Evolutionary conservation across 192 early-diverging fungal species (phyloP).

Genomic region (Pilobolus umbonatus): DNA sequence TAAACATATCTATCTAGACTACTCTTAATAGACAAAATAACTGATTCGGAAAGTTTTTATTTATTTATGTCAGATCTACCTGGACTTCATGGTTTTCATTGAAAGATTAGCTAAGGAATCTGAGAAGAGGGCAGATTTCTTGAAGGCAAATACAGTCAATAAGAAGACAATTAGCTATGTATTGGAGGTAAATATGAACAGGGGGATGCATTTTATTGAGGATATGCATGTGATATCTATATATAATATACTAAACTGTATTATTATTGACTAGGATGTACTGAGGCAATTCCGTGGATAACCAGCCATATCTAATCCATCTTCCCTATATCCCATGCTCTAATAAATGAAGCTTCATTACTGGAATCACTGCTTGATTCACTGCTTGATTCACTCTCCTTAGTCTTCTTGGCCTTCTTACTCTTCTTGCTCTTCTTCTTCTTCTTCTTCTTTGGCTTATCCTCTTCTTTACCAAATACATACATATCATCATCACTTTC

Average conservation of each 20-base stretch:
- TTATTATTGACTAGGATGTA: background rate
- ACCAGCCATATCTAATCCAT: background rate
- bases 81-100: constrained; percentile 12
- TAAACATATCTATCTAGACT: too few relatives aligned
- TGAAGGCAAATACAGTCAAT: background rate
- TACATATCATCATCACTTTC: constrained; percentile 26
- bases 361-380: background rate
- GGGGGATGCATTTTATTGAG: background rate
- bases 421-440: constrained; percentile 19
- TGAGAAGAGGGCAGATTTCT: background rate
- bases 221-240: too few relatives aligned
- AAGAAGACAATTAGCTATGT: background rate
- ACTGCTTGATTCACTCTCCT: background rate
- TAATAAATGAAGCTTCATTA: background rate
- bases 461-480: background rate
- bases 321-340: constrained; percentile 13
- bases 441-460: constrained; percentile 20
- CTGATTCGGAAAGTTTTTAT: too few relatives aligned
- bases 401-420: constrained; percentile 23
- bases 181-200: background rate
- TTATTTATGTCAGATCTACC: constrained; percentile 6
- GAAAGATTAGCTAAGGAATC: constrained; percentile 6
- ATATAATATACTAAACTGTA: background rate
- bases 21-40: too few relatives aligned
- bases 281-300: background rate